A percentile compares a stretch with the other conserved stretches of the same genome.
Conservation (phyloP, 1,284 basidiomycete species). For the Neonothopanus nambi region DNA sequence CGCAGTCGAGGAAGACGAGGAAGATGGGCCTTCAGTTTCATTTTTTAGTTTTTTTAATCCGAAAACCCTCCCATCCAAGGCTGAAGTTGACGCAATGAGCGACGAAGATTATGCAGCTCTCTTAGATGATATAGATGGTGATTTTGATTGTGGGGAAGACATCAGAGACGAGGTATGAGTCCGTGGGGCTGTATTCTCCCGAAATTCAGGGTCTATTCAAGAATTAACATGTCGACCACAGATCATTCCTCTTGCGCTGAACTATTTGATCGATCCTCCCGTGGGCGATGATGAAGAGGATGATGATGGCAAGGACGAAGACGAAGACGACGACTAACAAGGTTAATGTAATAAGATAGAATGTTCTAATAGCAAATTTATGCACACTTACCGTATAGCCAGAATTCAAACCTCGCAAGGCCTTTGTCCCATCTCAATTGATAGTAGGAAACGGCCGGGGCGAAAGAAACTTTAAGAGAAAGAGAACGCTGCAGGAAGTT, state of each 20-base stretch:
- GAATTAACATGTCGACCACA: slow-evolving; percentile 27
- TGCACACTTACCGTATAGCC: too few relatives aligned
- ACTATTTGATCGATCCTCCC: slow-evolving; percentile 95
- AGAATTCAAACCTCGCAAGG: too few relatives aligned
- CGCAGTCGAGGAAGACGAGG: slow-evolving; percentile 82
- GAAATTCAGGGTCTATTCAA: too few relatives aligned
- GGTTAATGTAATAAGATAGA: too few relatives aligned
- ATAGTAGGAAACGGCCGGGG: too few relatives aligned
- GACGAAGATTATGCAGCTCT: slow-evolving; percentile 83
- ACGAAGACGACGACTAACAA: slow-evolving; percentile 51
- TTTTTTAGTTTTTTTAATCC: slow-evolving; percentile 99
- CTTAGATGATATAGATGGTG: slow-evolving; percentile 87
- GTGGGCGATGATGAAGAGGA: slow-evolving; percentile 67
- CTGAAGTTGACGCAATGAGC: slow-evolving; percentile 56
- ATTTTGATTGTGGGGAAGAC: slow-evolving; percentile 96
- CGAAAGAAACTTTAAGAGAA: too few relatives aligned
- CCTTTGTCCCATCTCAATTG: too few relatives aligned
- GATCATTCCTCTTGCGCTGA: slow-evolving; percentile 94
- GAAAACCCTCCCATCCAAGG: slow-evolving; percentile 74
- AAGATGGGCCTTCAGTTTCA: slow-evolving; percentile 85
- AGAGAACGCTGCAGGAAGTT: too few relatives aligned
- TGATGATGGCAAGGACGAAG: slow-evolving; percentile 62
- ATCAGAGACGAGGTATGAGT: slow-evolving; percentile 98
- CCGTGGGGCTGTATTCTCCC: slow-evolving; percentile 48
- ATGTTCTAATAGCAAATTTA: too few relatives aligned